Evolutionary conservation across 768 basidiomycete genomes (phyloP).

Genomic region (Pleurotus eryngii): DNA sequence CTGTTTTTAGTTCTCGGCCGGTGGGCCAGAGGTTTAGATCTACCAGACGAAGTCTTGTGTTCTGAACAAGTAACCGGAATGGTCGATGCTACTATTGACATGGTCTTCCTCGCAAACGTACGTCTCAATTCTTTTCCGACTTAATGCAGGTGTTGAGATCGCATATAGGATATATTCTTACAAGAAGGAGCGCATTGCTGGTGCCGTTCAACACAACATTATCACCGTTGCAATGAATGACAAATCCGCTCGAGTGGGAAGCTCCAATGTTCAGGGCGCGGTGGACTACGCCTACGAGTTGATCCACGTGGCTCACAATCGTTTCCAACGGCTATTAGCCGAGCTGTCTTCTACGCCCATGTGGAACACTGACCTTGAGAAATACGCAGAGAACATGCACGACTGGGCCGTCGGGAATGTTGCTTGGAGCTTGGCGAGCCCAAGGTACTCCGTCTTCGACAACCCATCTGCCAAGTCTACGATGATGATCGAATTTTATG

Average conservation of each 20-base stretch:
- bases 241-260: not conserved
- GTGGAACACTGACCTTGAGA: not conserved
- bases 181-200: constrained; percentile 12
- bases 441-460: not conserved
- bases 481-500: not conserved
- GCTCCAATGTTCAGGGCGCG: constrained; percentile 6
- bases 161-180: constrained; percentile 11
- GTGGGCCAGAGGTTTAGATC: constrained; percentile 4
- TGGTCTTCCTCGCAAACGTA: constrained; percentile 13
- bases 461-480: not conserved
- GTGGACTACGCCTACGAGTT: constrained; percentile 3
- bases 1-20: constrained; percentile 8
- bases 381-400: constrained; percentile 3
- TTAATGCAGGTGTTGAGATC: not conserved
- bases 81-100: constrained; percentile 8
- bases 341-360: not conserved
- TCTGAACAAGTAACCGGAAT: constrained; percentile 7
- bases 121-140: not conserved
- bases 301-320: not conserved
- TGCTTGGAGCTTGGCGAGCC: not conserved
- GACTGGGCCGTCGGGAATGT: constrained; percentile 7
- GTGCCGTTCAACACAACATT: constrained; percentile 11
- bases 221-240: constrained; percentile 12
- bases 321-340: not conserved
- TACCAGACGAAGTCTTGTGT: constrained; percentile 11